Conservation (phyloP, 305 asterid species). For the Euphrasia arctica region DNA sequence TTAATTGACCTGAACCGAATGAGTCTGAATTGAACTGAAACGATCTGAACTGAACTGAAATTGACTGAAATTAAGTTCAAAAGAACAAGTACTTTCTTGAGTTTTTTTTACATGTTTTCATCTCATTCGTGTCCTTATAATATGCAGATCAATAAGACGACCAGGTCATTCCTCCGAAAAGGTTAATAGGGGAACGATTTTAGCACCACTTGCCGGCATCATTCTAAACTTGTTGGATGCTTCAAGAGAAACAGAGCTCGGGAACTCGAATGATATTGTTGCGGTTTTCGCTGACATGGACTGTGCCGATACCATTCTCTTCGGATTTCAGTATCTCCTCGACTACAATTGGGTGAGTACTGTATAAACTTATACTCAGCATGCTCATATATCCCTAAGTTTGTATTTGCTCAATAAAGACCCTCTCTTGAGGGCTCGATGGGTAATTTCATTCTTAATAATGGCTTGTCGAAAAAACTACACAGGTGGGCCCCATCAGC, state of each 20-base stretch:
- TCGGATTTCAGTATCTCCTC: constrained; percentile 74
- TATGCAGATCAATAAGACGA: constrained; percentile 66
- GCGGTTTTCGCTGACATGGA: constrained; percentile 82
- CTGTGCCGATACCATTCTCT: constrained; percentile 69
- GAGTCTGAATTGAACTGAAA: too few species aligned
- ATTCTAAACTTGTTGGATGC: constrained; percentile 78
- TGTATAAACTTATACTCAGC: background rate
- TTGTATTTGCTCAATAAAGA: background rate
- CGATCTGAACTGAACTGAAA: too few species aligned
- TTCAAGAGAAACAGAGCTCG: constrained; percentile 31
- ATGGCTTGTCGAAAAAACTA: constrained; percentile 15
- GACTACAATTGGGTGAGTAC: constrained; percentile 80
- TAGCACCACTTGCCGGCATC: constrained; percentile 94
- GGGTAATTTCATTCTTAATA: constrained; percentile 7
- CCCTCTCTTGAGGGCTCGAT: background rate
- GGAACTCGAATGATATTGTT: constrained; percentile 61
- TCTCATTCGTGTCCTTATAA: background rate
- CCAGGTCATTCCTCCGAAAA: constrained; percentile 80
- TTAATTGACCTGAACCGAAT: too few species aligned
- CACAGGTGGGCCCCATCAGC: constrained; percentile 65
- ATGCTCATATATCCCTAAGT: background rate
- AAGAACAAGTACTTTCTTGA: too few species aligned
- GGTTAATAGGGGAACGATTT: constrained; percentile 73
- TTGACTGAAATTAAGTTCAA: too few species aligned
- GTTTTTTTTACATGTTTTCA: too few species aligned